A percentile compares a stretch with the other conserved stretches of the same genome.
Conservation (phyloP, 2,329 filamentous ascomycete species). For the Geosmithia flava region DNA sequence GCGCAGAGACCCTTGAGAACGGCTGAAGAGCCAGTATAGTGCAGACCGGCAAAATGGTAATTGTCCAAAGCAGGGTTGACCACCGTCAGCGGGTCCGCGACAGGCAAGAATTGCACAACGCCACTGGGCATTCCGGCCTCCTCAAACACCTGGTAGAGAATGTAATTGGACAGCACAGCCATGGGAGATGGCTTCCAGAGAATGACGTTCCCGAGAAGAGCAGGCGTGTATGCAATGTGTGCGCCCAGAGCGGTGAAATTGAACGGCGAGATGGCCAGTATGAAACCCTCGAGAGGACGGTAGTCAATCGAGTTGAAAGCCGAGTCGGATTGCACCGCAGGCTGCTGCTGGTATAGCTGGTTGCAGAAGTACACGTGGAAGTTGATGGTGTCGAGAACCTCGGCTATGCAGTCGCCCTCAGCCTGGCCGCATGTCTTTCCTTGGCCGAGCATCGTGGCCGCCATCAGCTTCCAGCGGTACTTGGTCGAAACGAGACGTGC, state of each 20-base stretch:
- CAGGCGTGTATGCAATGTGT: slow-evolving; percentile 17
- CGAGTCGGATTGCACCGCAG: slow-evolving; percentile 9
- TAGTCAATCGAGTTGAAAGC: slow-evolving; percentile 16
- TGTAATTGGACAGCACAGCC: slow-evolving; percentile 15
- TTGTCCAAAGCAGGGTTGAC: slow-evolving; percentile 14
- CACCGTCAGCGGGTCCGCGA: slow-evolving; percentile 20
- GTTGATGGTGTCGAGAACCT: slow-evolving; percentile 23
- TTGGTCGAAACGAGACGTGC: slow-evolving; percentile 15
- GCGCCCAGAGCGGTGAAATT: slow-evolving; percentile 28
- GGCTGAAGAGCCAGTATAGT: slow-evolving; percentile 19
- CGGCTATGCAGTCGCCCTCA: slow-evolving; percentile 22
- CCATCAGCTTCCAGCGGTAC: slow-evolving; percentile 18
- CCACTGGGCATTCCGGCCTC: slow-evolving; percentile 23
- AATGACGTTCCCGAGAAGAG: slow-evolving; percentile 26
- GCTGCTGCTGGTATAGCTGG: slow-evolving; percentile 22
- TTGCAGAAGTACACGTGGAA: slow-evolving; percentile 16
- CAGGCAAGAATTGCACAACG: slow-evolving; percentile 22
- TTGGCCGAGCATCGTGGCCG: slow-evolving; percentile 26
- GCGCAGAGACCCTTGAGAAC: slow-evolving; percentile 18
- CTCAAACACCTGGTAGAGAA: slow-evolving; percentile 22
- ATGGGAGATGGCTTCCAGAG: slow-evolving; percentile 23
- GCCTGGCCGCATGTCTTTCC: slow-evolving; percentile 26
- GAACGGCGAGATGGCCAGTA: slow-evolving; percentile 26
- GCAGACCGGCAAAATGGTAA: slow-evolving; percentile 21
- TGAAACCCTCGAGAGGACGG: slow-evolving; percentile 26